Percentiles rank a stretch among this genome's conserved stretches.
Evolutionary conservation across 768 basidiomycete species (phyloP).

Genomic region (Sporobolomyces roseus): DNA sequence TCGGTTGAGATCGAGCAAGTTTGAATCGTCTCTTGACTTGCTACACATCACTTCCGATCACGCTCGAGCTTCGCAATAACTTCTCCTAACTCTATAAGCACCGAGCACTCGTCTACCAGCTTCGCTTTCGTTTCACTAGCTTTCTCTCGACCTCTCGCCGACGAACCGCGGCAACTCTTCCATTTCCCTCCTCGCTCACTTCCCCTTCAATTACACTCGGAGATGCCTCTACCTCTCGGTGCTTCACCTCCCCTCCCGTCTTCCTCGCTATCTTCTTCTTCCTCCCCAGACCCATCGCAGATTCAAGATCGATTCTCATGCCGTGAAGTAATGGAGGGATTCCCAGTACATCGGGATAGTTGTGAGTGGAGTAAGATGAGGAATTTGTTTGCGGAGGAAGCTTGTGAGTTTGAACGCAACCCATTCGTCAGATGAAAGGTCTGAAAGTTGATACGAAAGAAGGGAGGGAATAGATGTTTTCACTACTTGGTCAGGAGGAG

Average conservation of each 20-base stretch:
- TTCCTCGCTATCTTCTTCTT: not conserved
- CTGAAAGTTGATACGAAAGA: no score
- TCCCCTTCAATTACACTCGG: not conserved
- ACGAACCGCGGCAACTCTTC: not conserved
- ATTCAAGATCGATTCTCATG: slow-evolving; percentile 4
- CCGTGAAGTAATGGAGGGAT: slow-evolving; percentile 26
- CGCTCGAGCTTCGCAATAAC: no score
- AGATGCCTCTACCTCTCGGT: not conserved
- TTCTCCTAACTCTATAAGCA: no score
- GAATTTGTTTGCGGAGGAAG: slow-evolving; percentile 25
- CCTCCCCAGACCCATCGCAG: not conserved
- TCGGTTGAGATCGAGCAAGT: no score
- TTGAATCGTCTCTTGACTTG: no score
- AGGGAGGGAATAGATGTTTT: slow-evolving; percentile 25
- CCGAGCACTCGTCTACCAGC: no score
- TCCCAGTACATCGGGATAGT: slow-evolving; percentile 26
- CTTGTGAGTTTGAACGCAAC: slow-evolving; percentile 8
- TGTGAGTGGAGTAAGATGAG: slow-evolving; percentile 37
- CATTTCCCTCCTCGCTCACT: not conserved
- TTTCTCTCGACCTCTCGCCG: not conserved
- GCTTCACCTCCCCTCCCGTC: not conserved
- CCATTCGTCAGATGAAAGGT: no score
- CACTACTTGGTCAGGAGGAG: slow-evolving; percentile 34
- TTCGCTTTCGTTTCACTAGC: no score
- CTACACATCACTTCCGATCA: no score